Evolutionary conservation across 371 early-diverging fungal genomes (phyloP).

Genomic region (Apophysomyces sp.): DNA sequence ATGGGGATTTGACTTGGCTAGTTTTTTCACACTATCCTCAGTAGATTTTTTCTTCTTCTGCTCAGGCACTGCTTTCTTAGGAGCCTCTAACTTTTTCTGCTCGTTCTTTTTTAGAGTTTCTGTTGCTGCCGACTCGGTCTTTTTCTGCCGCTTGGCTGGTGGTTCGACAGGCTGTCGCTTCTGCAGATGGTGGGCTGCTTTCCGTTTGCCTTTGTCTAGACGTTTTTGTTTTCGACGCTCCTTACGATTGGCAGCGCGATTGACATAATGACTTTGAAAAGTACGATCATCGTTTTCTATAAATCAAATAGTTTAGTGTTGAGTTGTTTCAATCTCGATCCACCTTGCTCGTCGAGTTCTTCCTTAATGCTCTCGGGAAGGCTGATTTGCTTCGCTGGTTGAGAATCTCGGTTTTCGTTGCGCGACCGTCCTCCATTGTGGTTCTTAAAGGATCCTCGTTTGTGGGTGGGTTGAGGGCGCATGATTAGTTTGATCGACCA

Average conservation of each 20-base stretch:
- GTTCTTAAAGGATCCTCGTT: neutral
- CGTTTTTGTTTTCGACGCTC: slow-evolving; percentile 8
- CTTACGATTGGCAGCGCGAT: slow-evolving; percentile 31
- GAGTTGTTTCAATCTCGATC: neutral
- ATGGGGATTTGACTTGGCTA: slow-evolving; percentile 68
- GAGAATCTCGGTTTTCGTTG: neutral
- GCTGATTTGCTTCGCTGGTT: neutral
- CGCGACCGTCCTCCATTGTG: neutral
- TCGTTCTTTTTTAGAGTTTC: neutral
- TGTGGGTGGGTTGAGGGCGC: neutral
- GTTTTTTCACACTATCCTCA: slow-evolving; percentile 43
- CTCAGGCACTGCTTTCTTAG: neutral
- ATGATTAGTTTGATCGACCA: neutral
- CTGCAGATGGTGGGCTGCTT: slow-evolving; percentile 24
- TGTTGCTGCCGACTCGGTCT: neutral
- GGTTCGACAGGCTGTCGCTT: slow-evolving; percentile 9
- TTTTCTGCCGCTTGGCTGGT: slow-evolving; percentile 31
- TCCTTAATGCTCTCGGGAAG: slow-evolving; percentile 34
- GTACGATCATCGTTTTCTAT: slow-evolving; percentile 35
- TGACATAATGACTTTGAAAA: slow-evolving; percentile 32
- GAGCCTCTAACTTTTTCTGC: neutral
- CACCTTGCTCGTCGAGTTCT: slow-evolving; percentile 40
- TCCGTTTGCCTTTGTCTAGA: slow-evolving; percentile 21
- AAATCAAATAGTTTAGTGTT: neutral
- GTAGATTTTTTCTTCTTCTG: neutral